phyloP scores from a whole-genome alignment of 164 flowering plant genomes.

The Chimonanthus praecox region DNA sequence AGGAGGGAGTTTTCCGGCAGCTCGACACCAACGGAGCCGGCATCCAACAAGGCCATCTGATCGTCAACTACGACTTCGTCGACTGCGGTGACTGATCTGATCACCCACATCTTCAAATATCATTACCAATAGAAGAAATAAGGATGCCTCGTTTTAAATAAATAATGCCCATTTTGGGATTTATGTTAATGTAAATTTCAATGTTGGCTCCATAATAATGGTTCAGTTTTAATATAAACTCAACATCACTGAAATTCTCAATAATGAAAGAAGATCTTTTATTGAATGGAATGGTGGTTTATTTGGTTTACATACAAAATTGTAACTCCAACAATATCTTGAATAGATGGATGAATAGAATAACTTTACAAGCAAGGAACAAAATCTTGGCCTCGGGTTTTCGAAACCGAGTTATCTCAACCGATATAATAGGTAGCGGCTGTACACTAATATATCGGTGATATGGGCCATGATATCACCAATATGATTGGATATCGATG shows the following conservation, averaged over 20 bases:
- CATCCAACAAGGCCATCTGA: conserved; percentile 38
- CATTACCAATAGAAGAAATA: background rate
- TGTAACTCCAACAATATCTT: too few species aligned
- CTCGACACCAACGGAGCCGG: conserved; percentile 62
- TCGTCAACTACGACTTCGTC: conserved; percentile 52
- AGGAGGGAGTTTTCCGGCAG: conserved; percentile 33
- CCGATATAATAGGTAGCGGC: too few species aligned
- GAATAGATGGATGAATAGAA: too few species aligned
- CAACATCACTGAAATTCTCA: too few species aligned
- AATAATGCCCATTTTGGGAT: background rate
- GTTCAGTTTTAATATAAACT: too few species aligned
- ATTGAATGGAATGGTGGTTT: background rate
- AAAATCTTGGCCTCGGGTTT: too few species aligned
- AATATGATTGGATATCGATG: too few species aligned
- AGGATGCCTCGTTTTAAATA: background rate
- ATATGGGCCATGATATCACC: too few species aligned
- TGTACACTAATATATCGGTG: too few species aligned
- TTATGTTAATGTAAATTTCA: background rate
- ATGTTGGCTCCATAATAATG: background rate
- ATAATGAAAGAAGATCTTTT: too few species aligned
- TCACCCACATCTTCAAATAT: background rate
- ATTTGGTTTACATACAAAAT: background rate
- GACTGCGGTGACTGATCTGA: conserved; percentile 27
- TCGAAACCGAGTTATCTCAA: too few species aligned
- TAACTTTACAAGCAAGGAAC: too few species aligned